Conservation (phyloP, 306 rosid genomes). For the Dryas octopetala region DNA sequence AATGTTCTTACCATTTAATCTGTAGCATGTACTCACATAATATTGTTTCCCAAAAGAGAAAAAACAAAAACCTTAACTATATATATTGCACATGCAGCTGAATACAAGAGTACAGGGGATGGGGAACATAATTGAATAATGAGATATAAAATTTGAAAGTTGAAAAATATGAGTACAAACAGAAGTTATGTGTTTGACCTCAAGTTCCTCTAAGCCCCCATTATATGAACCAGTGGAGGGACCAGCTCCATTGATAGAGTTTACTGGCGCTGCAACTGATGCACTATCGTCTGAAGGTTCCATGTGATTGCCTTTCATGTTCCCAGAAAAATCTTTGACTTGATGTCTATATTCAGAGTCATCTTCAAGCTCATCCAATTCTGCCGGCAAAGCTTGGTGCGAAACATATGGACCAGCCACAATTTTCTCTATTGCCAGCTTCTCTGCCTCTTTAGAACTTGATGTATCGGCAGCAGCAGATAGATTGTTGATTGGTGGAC, state of each 20-base stretch:
- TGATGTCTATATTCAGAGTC: constrained; percentile 43
- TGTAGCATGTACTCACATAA: background rate
- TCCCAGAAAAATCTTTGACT: constrained; percentile 41
- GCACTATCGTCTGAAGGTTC: constrained; percentile 42
- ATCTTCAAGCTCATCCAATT: constrained; percentile 81
- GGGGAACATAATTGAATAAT: constrained; percentile 9
- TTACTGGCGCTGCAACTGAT: constrained; percentile 31
- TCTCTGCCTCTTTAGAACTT: constrained; percentile 65
- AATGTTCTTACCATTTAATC: background rate
- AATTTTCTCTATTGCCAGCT: constrained; percentile 63
- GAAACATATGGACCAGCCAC: constrained; percentile 54
- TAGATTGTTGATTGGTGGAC: constrained; percentile 25
- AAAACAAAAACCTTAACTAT: background rate
- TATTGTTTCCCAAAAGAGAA: background rate
- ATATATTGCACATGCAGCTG: background rate
- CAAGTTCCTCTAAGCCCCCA: constrained; percentile 83
- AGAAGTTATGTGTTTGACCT: constrained; percentile 53
- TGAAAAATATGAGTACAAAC: background rate
- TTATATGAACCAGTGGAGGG: constrained; percentile 33
- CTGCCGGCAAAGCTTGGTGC: constrained; percentile 52
- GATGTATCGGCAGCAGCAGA: constrained; percentile 37
- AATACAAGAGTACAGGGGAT: background rate
- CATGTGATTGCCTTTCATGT: constrained; percentile 24
- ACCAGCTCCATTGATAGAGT: constrained; percentile 35
- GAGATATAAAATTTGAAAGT: background rate